Conservation (phyloP, 495 filamentous ascomycete genomes). For the Hyaloscypha variabilis region DNA sequence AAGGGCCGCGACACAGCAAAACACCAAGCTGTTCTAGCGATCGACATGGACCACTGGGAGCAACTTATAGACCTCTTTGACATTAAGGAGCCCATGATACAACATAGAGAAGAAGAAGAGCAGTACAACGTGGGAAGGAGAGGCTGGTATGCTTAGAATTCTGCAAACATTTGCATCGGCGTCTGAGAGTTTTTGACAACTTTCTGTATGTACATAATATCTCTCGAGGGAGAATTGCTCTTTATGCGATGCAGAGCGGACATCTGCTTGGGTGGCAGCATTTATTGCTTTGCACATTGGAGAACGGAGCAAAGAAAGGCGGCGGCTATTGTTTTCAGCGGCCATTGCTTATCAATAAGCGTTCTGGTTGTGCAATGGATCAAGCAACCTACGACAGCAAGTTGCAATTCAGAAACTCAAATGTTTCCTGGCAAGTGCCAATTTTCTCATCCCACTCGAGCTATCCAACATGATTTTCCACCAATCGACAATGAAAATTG, state of each 20-base stretch:
- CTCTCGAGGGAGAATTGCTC: neutral
- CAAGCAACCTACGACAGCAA: neutral
- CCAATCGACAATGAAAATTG: no score
- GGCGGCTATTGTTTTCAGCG: neutral
- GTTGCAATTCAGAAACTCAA: neutral
- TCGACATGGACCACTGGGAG: conserved; percentile 83
- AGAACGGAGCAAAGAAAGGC: neutral
- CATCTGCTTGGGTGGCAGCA: neutral
- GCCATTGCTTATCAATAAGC: neutral
- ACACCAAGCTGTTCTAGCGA: conserved; percentile 81
- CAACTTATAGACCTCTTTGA: conserved; percentile 72
- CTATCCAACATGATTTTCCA: neutral
- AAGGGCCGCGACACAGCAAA: conserved; percentile 48
- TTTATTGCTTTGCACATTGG: neutral
- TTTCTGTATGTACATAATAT: conserved; percentile 6
- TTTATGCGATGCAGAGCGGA: neutral
- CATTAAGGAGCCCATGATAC: conserved; percentile 79
- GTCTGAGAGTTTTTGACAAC: neutral
- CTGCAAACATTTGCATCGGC: conserved; percentile 3
- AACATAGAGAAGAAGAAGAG: conserved; percentile 70
- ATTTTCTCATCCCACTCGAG: neutral
- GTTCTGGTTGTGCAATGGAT: neutral
- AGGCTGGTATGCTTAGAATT: conserved; percentile 75
- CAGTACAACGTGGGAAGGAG: conserved; percentile 54
- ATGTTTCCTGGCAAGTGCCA: neutral